Base-by-base conservation (phyloP, 768 basidiomycete genomes). In the Boletus pseudo-olivaceus region DNA sequence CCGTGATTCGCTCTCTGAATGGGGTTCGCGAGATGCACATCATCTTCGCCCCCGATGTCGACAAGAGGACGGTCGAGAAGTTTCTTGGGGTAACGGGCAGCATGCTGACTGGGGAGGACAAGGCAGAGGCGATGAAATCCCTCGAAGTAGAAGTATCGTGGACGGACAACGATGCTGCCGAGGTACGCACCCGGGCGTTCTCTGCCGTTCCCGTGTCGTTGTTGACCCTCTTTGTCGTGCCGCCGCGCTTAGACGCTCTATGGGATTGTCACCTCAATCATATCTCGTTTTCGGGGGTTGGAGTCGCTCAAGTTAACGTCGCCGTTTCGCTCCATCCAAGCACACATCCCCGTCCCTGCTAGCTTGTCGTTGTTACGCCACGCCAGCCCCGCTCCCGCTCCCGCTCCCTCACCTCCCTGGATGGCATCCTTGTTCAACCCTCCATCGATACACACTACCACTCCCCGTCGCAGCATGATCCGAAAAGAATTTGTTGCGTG, bases 61-160 rank as follows among this genome's bases (percentile, higher is more conserved):
- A 69, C 46, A 69, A 65, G 59, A 51, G 68, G 45, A 69, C 70
- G 0, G 68, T 65, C 10, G 68, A 71, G 38, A 69, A 69, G 32
- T 69, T 69, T 35, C 64, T 69, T 23, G 66, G 59, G 0, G 53
- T 61, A 0, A 63, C 65, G 17, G 68, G 68, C 15, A 56, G 51
- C 33, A 61, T 62, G 45, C 27, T 69, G 12, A 53, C 63, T 1
- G 62, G 59, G 5, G 52, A 47, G 14, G 40, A 53, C 33, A 61
- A 55, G 29, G 17, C 32, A 0, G 55, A 33, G 10, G 59, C 51
- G 10, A 57, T 69, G 39, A 56, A 55, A 7, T 60, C 53, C 15
- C 64, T 69, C 14, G 68, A 69, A 33, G 59, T 69, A 4, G 68
- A 69, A 23, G 68, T 67, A 5, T 47, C 30, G 33, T 69, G 68